A percentile compares a stretch with the other conserved stretches of the same genome.
phyloP scores from a whole-genome alignment of 371 early-diverging fungal species.

The Lichtheimia corymbifera region DNA sequence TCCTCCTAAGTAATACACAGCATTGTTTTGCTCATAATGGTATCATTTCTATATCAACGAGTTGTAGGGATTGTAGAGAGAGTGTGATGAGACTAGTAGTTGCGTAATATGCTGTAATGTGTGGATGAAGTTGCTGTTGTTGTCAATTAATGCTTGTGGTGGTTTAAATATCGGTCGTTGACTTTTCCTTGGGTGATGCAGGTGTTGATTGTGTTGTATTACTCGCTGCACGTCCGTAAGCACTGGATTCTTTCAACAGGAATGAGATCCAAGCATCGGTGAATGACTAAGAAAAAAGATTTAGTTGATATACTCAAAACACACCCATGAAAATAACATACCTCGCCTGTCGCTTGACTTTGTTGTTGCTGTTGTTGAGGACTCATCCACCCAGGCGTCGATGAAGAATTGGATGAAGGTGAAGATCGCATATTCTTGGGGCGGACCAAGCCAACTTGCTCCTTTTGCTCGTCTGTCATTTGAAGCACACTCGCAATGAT shows the following conservation, averaged over 20 bases:
- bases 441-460: slow-evolving; percentile 79
- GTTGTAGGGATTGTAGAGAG: too few species aligned
- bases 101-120: too few species aligned
- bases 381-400: slow-evolving; percentile 22
- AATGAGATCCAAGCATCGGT: slow-evolving; percentile 90
- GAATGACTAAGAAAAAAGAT: slow-evolving; percentile 61
- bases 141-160: not conserved
- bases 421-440: slow-evolving; percentile 22
- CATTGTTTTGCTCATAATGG: too few species aligned
- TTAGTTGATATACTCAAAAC: slow-evolving; percentile 1
- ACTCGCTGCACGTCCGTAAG: slow-evolving; percentile 8
- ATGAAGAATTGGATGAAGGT: slow-evolving; percentile 13
- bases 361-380: slow-evolving; percentile 34
- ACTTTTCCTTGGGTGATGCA: not conserved
- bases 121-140: too few species aligned
- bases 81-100: too few species aligned
- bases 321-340: slow-evolving; percentile 7
- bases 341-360: slow-evolving; percentile 19
- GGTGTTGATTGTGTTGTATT: not conserved
- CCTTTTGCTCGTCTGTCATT: slow-evolving; percentile 85
- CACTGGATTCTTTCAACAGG: slow-evolving; percentile 68
- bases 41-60: too few species aligned
- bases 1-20: too few species aligned
- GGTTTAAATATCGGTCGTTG: not conserved
- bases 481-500: slow-evolving; percentile 88